phyloP scores from a whole-genome alignment of 2,329 filamentous ascomycete species.

The Apiospora sp. region DNA sequence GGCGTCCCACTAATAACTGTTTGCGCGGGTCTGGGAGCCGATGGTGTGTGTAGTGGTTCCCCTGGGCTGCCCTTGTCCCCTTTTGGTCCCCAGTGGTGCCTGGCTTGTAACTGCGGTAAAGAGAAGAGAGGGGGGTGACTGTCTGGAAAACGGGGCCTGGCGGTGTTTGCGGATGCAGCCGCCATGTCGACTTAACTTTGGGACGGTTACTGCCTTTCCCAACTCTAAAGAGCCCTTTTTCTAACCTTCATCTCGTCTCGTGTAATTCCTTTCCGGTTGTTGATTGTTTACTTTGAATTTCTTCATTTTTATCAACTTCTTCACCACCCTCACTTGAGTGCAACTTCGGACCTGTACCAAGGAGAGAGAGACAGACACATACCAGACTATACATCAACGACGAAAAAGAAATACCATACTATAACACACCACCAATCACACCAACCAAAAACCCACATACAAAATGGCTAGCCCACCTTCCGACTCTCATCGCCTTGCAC shows the following conservation, averaged over 20 bases:
- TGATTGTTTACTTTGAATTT: constrained; percentile 17
- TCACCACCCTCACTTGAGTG: constrained; percentile 16
- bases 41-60: constrained; percentile 22
- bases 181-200: constrained; percentile 20
- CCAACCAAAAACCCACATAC: constrained; percentile 16
- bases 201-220: constrained; percentile 23
- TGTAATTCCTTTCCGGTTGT: constrained; percentile 19
- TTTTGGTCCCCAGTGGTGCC: constrained; percentile 22
- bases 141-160: constrained; percentile 7
- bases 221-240: constrained; percentile 23
- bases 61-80: neutral
- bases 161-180: constrained; percentile 23
- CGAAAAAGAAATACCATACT: neutral
- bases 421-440: neutral
- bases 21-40: constrained; percentile 29
- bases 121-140: neutral
- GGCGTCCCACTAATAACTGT: constrained; percentile 24
- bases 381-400: neutral
- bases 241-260: constrained; percentile 17
- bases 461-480: constrained; percentile 48
- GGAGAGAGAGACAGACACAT: neutral
- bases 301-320: constrained; percentile 5
- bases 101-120: constrained; percentile 24
- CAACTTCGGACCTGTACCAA: neutral
- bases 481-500: constrained; percentile 45